Evolutionary conservation across 2,329 filamentous ascomycete genomes (phyloP).

Genomic region (Ilyonectria sp.): DNA sequence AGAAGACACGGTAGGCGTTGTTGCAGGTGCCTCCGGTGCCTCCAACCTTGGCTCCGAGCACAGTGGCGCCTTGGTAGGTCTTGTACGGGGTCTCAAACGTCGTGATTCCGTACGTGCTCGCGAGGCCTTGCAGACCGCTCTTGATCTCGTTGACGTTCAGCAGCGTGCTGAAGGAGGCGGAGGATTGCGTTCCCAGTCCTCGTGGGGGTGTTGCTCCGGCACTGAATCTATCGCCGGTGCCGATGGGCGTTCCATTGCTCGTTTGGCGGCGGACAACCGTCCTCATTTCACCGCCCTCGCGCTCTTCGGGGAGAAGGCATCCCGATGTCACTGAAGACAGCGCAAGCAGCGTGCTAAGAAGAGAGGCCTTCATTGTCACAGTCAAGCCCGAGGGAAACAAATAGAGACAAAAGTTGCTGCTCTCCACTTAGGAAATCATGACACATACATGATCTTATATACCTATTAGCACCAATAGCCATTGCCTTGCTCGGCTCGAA

Average conservation of each 20-base stretch:
- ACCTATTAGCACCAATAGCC: no score
- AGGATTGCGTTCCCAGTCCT: constrained; percentile 67
- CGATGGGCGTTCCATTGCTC: constrained; percentile 28
- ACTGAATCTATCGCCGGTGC: constrained; percentile 29
- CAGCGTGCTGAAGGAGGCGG: constrained; percentile 58
- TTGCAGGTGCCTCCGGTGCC: constrained; percentile 42
- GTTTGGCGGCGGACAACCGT: constrained; percentile 23
- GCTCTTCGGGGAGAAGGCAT: constrained; percentile 32
- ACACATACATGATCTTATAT: no score
- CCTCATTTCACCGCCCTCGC: constrained; percentile 17
- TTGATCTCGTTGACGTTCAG: constrained; percentile 30
- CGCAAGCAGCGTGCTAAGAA: constrained; percentile 18
- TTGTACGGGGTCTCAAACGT: constrained; percentile 57
- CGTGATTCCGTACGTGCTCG: constrained; percentile 22
- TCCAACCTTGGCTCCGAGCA: constrained; percentile 59
- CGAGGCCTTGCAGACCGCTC: constrained; percentile 26
- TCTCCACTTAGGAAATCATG: no score
- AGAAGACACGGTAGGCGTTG: constrained; percentile 61
- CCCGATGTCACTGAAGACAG: constrained; percentile 20
- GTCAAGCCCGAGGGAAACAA: not conserved
- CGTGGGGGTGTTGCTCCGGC: constrained; percentile 22
- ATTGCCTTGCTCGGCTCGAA: no score
- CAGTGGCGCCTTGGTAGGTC: constrained; percentile 58
- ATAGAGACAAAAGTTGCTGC: no score
- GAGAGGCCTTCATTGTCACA: constrained; percentile 16